Base-by-base conservation (phyloP, 352 stramenopile genomes). In the Blastocystis sp. region DNA sequence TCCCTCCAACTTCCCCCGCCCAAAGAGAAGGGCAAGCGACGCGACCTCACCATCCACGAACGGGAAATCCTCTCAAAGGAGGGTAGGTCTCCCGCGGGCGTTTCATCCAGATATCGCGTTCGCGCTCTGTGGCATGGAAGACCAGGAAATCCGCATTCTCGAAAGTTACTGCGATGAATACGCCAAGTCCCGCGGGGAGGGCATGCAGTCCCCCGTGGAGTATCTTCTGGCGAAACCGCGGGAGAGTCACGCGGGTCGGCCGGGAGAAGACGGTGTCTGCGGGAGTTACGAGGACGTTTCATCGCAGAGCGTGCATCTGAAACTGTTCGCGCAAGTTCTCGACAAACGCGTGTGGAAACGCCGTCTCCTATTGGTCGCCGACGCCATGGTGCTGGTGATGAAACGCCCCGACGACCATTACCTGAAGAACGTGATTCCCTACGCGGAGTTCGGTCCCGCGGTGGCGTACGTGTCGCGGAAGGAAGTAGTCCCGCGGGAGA, bases 341-440 rank as follows among this genome's bases (percentile, higher is more conserved):
- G 69, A 81, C 53, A 59, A 61, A 16, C 46, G 49, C 8, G 69
- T 81, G 24, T 81, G 69, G 69, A 81, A 81, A 29, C 69, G 44
- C n/a, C 42, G 69, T 32, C 69, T 81, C 0, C 34, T 81, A 4
- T 21, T 81, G 27, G 1, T 81, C 42, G 63, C 69, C n/a, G 69
- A 81, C 16, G 11, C 27, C n/a, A 61, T 64, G 69, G 27, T 81
- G 49, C 69, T 81, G 49, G 69, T 81, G 69, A 27, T 81, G 29
- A 81, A 81, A 38, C 69, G 69, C 0, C 69, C 69, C 24, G 51
- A 81, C 53, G 69, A 81, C 53, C 69, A 81, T 51, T 81, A 81
- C 69, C 53, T 81, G 24, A 81, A 81, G 48, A 81, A 81, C 53
- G 40, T 14, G 46, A 24, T 81, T 6, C 34, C 18, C 21, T 64